Base-by-base conservation (phyloP, 768 basidiomycete species). In the Pisolithus albus region DNA sequence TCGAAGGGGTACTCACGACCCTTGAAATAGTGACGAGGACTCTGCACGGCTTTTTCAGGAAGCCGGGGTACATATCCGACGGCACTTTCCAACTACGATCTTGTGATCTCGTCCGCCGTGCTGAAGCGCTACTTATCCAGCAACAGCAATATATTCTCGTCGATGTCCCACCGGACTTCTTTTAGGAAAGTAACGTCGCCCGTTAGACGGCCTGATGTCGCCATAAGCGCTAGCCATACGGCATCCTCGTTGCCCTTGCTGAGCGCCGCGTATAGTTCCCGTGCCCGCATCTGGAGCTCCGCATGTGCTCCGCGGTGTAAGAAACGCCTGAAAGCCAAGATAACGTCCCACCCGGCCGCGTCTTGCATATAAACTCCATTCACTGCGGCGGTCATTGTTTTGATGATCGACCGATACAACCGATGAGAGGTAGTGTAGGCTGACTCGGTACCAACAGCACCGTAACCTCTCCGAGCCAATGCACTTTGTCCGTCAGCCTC, bases 401-500 rank as follows among this genome's bases (percentile, higher is more conserved):
- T 75, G 16, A 97, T 61, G 37, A 94, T 72, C 9, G 92, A 80
- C n/a, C 76, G 73, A 65, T 94, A 86, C 34, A 92, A 64, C 28
- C 90, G 75, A 67, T 93, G 89, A 1, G 87, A 88, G 55, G 84
- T 80, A 0, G 89, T 88, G 63, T 88, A 91, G 4, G 84, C 80
- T 16, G 84, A 84, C 61, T 82, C 80, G 5, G 82, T 80, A 8
- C 84, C 81, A 13, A 83, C 72, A 2, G 67, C 72, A 11, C 73
- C 75, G 6, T 54, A 57, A 10, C 75, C 78, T 4, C 83, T 74
- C 41, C 81, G 76, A 24, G 81, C 70, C 38, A 95, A 71, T 0
- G 92, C 90, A 47, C 70, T 90, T 16, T 72, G 69, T 38, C 74
- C 63, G 57, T 95, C 91, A 8, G 76, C 81, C n/a, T 65, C 66